Base-by-base conservation (phyloP, 495 filamentous ascomycete genomes). In the Niebla homalea region DNA sequence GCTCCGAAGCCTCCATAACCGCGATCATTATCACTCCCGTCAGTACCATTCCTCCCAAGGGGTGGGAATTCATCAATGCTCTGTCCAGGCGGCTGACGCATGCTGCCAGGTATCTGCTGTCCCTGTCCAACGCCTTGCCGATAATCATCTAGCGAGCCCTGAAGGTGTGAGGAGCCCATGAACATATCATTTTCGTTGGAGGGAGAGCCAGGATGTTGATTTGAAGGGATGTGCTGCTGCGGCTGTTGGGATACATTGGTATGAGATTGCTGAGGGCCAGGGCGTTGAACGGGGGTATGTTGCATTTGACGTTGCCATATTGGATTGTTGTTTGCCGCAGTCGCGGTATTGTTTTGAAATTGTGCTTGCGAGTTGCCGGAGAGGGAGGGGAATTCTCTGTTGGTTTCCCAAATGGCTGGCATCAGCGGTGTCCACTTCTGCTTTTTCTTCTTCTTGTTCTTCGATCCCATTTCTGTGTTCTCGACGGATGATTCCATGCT, bases 21-120 rank as follows among this genome's bases (percentile, higher is more conserved):
- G 46, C 72, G 69, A 53, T 87, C 84, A 53, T 83, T 81, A 23
- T 75, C 78, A 50, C 84, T 71, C 14, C 92, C 87, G 23, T 81
- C 80, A 48, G 80, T 76, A 23, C 73, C 71, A 49, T 78, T 81
- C 50, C 85, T 78, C 44, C 85, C 83, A 46, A 92, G 67, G 11
- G 89, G 83, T 39, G 89, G 89, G 48, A 93, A 93, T 10, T 93
- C 88, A 20, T 95, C 87, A 19, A 83, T 80, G 54, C 74, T 81
- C 50, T 70, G 77, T 14, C 78, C 74, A 52, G 83, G 84, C 19
- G 79, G 75, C 51, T 90, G 85, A 36, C 61, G 62, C 39, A 68
- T 64, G 4, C 65, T 51, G 61, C 76, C 67, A 36, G 79, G 76
- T 14, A 74, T 78, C 54, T 87, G 83, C 29, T 32, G 29, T 32